Evolutionary conservation across 1,284 basidiomycete species (phyloP), one percentile per base, ranked within the genome.

Genomic region (Apiotrichum montevideense): DNA sequence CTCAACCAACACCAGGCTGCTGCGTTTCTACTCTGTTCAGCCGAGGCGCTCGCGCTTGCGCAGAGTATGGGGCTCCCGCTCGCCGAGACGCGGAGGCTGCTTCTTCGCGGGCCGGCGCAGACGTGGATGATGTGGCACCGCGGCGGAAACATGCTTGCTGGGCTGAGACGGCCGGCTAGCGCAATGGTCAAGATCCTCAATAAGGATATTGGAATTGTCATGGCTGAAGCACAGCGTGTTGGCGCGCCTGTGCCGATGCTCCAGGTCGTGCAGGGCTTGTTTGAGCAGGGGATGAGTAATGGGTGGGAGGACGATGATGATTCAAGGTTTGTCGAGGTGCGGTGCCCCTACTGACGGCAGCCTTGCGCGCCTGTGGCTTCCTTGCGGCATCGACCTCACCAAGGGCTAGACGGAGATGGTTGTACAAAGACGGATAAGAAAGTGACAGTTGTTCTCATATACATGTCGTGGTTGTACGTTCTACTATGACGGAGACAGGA

Each of bases 31-130:
- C 56, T 61, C 21, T 59, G 57, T 1, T 61, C 62, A 14, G 59
- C 63, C n/a, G 69, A 71, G 54, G 58, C 62, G 1, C 51, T 70
- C 21, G 63, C 64, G 1, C 58, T 71, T 11, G 66, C 68, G 5
- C 54, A 52, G 29, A 55, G 58, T 34, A 58, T 67, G n/a, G 62
- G 57, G 1, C 58, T 71, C 14, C 63, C 66, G 21, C 56, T 54
- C 9, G 43, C 29, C 15, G 21, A 14, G 13, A 46, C 44, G 9
- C 59, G 49, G 3, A 56, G 51, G 15, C 15, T 61, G 6, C 42
- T 61, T 9, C 40, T 61, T 4, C 44, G 34, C 8, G 53, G 56
- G 35, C 50, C 59, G n/a, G 59, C 52, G 10, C 35, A 39, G 37
- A 52, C 40, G 14, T 57, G 47, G 43, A 61, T 61, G 40, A 47